Conservation (phyloP, 108 stramenopile species). For the Skeletonema tropicum region DNA sequence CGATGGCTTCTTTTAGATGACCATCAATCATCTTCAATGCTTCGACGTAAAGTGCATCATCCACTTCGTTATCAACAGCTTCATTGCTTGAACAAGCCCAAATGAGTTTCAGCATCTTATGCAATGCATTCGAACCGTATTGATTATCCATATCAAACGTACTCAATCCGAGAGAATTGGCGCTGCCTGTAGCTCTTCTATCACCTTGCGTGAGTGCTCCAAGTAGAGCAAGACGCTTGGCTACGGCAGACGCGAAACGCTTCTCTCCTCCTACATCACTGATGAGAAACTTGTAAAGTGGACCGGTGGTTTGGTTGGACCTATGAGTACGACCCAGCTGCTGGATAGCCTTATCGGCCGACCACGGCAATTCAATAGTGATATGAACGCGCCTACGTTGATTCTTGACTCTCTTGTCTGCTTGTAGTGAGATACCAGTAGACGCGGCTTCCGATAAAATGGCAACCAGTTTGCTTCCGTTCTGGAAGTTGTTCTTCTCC, state of each 20-base stretch:
- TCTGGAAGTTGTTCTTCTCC: conserved; percentile 67
- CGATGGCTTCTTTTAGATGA: conserved; percentile 5
- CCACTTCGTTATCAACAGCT: background rate
- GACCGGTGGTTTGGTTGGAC: conserved; percentile 57
- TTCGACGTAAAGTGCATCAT: background rate
- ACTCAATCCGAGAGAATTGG: conserved; percentile 33
- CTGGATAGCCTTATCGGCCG: conserved; percentile 82
- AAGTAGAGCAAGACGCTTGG: conserved; percentile 62
- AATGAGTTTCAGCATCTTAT: background rate
- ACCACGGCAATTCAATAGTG: conserved; percentile 80
- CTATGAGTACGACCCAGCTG: conserved; percentile 76
- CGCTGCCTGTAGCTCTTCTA: conserved; percentile 51
- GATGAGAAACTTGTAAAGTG: conserved; percentile 58
- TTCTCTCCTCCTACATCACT: conserved; percentile 69
- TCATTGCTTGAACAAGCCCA: background rate
- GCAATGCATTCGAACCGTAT: conserved; percentile 4
- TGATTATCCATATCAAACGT: conserved; percentile 45
- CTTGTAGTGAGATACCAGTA: conserved; percentile 66
- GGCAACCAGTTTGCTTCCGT: conserved; percentile 65
- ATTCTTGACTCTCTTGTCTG: conserved; percentile 40
- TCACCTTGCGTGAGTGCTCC: conserved; percentile 80
- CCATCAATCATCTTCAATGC: conserved; percentile 8
- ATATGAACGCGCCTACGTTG: conserved; percentile 65
- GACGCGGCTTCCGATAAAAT: conserved; percentile 78
- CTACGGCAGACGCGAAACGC: conserved; percentile 75